Evolutionary conservation across 495 filamentous ascomycete species (phyloP).

Genomic region (Rostrohypoxylon terebratum): DNA sequence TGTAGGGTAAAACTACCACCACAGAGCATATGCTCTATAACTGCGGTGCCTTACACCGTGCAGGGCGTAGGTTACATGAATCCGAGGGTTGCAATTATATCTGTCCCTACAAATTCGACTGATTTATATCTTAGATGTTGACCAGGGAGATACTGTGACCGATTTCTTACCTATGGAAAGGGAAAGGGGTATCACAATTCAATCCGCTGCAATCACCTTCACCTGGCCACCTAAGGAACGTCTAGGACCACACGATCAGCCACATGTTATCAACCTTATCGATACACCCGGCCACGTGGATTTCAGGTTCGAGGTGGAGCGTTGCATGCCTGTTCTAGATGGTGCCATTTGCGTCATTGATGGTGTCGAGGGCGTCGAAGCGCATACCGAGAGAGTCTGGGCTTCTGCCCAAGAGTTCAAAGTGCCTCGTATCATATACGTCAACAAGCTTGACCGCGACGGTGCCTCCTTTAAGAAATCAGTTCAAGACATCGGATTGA

Average conservation of each 20-base stretch:
- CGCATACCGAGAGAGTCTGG: slow-evolving; percentile 98
- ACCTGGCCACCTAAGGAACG: slow-evolving; percentile 70
- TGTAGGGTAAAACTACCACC: slow-evolving; percentile 95
- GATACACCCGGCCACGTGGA: slow-evolving; percentile 98
- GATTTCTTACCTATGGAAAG: slow-evolving; percentile 97
- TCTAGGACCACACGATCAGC: slow-evolving; percentile 53
- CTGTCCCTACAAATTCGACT: slow-evolving; percentile 12
- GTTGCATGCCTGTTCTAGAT: slow-evolving; percentile 92
- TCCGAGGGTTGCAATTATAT: background rate
- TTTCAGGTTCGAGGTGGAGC: slow-evolving; percentile 97
- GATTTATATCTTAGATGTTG: slow-evolving; percentile 74
- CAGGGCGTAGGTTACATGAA: slow-evolving; percentile 72
- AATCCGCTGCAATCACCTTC: slow-evolving; percentile 96
- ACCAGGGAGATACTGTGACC: slow-evolving; percentile 96
- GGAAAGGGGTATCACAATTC: slow-evolving; percentile 95
- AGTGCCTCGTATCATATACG: slow-evolving; percentile 87
- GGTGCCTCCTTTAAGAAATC: slow-evolving; percentile 91
- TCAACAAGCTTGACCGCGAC: slow-evolving; percentile 97
- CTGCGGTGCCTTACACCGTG: slow-evolving; percentile 85
- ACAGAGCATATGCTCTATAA: slow-evolving; percentile 99
- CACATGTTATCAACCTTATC: slow-evolving; percentile 83
- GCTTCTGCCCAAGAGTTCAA: slow-evolving; percentile 83
- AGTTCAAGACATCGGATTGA: slow-evolving; percentile 82
- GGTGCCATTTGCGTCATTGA: slow-evolving; percentile 97
- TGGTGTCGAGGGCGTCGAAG: slow-evolving; percentile 96